Base-by-base conservation (phyloP, 139 green algal genomes). In the Coelastrella sp. region DNA sequence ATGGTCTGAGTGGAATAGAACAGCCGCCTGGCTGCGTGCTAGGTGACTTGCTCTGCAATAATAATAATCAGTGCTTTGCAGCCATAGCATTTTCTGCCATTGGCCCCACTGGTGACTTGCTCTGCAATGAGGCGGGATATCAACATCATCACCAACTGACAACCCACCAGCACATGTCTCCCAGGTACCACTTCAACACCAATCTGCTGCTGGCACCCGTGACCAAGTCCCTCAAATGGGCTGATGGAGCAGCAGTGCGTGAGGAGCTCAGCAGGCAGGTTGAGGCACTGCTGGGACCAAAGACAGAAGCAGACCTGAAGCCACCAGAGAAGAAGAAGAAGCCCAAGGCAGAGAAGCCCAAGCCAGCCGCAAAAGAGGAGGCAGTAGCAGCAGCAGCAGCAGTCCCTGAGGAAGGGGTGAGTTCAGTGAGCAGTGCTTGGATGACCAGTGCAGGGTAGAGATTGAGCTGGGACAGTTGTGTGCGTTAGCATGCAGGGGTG, bases 291-390 rank as follows among this genome's bases (percentile, higher is more conserved):
- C 94, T 99, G 89, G 97, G 97, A 0, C 96, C 95, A 60, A 98
- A 98, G 91, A 99, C 96, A 0, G 96, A 98, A 83, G 96, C 90
- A 10, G 97, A 98, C 94, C 25, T 97, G 65, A 94, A 94, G 70
- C 93, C 95, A 8, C 82, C 89, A 1, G 93, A 96, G 84, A 96
- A 96, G 76, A 95, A 97, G 76, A 97, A 97, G 91, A 97, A 97
- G 89, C 82, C 85, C 60, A 97, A 97, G 92, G 82, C 82, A 14
- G 82, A 90, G 24, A 91, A 91, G 80, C 80, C 80, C 24, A 88
- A 88, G 80, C 17, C 87, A 68, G 87, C 74, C 20, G 60, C 89
- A 25, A 79, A 89, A 63, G 84, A 79, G 78, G 19, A 87, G 24
- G 19, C 74, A 10, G 56, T 57, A 75, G 74, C 73, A 83, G 86